Percentiles rank a stretch among this genome's conserved stretches.
phyloP scores from a whole-genome alignment of 257 asterid species.

The Solanum peruvianum region DNA sequence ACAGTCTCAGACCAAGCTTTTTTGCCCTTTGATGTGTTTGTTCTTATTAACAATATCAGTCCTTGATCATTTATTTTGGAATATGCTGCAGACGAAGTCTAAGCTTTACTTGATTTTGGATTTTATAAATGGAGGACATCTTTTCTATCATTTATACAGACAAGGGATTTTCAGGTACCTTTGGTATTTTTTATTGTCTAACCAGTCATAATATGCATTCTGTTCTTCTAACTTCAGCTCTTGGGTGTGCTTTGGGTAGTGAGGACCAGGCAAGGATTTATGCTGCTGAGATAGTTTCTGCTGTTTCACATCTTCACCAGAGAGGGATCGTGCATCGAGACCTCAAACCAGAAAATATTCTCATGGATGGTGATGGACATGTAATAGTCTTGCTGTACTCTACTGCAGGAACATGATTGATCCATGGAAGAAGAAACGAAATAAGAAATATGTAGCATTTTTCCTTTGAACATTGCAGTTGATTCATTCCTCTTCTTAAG shows the following conservation, averaged over 20 bases:
- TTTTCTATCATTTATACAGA: conserved; percentile 89
- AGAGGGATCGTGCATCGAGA: conserved; percentile 90
- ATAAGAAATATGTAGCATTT: not conserved
- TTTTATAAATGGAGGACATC: conserved; percentile 91
- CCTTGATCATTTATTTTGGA: conserved; percentile 5
- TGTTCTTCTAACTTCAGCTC: conserved; percentile 15
- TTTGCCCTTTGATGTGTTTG: not conserved
- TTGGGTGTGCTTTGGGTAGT: conserved; percentile 32
- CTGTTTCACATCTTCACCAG: conserved; percentile 91
- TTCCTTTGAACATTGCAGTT: not conserved
- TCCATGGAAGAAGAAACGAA: not conserved
- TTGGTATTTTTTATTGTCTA: not conserved
- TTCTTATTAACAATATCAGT: not conserved
- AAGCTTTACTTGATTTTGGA: conserved; percentile 83
- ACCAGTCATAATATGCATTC: not conserved
- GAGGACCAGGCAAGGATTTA: conserved; percentile 96
- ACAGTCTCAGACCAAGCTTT: not conserved
- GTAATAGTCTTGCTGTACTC: conserved; percentile 29
- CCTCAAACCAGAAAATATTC: conserved; percentile 92
- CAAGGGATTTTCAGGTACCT: conserved; percentile 89
- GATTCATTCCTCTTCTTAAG: not conserved
- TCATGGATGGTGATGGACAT: conserved; percentile 96
- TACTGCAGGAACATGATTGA: conserved; percentile 3
- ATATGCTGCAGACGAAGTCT: conserved; percentile 52
- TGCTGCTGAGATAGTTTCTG: conserved; percentile 91